Conservation (phyloP, 2,329 filamentous ascomycete genomes). For the Saccharata proteae region DNA sequence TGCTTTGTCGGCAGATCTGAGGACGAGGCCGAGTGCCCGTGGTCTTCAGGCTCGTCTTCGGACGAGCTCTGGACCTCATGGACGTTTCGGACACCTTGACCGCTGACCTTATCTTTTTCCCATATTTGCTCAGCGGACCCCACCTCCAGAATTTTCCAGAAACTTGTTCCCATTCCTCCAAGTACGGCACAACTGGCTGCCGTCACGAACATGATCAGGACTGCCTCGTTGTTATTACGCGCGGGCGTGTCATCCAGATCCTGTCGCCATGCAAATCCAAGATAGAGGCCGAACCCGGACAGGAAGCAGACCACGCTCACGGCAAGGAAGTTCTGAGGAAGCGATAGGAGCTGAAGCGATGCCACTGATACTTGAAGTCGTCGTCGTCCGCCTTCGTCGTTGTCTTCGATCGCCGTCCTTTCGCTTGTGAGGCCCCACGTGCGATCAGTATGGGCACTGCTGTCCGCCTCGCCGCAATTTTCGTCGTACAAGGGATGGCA, state of each 20-base stretch:
- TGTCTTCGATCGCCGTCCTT: background rate
- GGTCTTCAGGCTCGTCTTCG: too few species aligned
- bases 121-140: background rate
- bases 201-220: conserved; percentile 1
- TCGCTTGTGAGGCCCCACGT: background rate
- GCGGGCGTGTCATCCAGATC: conserved; percentile 4
- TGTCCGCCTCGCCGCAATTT: background rate
- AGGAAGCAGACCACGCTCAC: conserved; percentile 3
- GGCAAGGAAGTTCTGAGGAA: conserved; percentile 5
- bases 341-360: conserved; percentile 2
- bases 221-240: conserved; percentile 4
- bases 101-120: background rate
- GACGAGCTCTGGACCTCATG: conserved; percentile 1
- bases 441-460: background rate
- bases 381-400: background rate
- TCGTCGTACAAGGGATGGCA: conserved; percentile 2
- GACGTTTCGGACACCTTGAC: background rate
- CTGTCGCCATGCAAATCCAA: conserved; percentile 4
- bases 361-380: conserved; percentile 5
- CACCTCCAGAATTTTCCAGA: conserved; percentile 4
- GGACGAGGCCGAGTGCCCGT: background rate
- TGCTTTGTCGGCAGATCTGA: background rate
- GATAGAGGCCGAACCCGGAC: conserved; percentile 1
- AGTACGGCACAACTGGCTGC: background rate
- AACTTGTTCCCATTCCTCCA: background rate